Base-by-base conservation (phyloP, 306 rosid species). In the Cicer pinnatifidum region DNA sequence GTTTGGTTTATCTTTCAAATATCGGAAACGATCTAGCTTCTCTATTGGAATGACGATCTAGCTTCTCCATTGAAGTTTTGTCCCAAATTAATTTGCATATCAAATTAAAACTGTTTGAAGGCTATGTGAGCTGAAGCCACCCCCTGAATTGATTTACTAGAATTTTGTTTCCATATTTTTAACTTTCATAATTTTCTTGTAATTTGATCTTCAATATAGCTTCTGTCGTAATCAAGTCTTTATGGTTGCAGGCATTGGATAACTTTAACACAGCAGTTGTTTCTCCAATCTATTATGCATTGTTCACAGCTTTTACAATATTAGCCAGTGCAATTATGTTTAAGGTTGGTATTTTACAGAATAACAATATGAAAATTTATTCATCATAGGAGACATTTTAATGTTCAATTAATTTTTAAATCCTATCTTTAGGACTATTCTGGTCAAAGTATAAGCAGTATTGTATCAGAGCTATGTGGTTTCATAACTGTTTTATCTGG, bases 251-350 rank as follows among this genome's bases (percentile, higher is more conserved):
- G 97, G 98, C 96, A 60, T 75, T 93, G 92, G 97, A 89, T 75
- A 93, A 84, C 73, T 93, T 91, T 72, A 90, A 91, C 78, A 87
- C 98, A 7, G 81, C 98, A 23, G 79, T 91, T 72, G 96, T 94
- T 80, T 91, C 97, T 40, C 96, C 97, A 1, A 91, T 91, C 54
- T 86, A 93, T 86, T 91, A 88, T 75, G 96, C 97, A 77, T 73
- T 94, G 89, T 94, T 91, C 89, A 94, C 96, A 52, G 60, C 92
- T 53, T 88, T 89, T 83, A 94, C 97, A 71, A 91, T 94, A 75
- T 82, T 91, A 17, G 98, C 97, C 72, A 89, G 96, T 56, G 89
- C 85, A 58, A 91, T 94, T 72, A 94, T 94, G 98, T 94, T 91
- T 44, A 94, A 91, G 98, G 97, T 84, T 69, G 59, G 78, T 89